Conservation (phyloP, 768 basidiomycete species). For the Pulveroboletus sp. region DNA sequence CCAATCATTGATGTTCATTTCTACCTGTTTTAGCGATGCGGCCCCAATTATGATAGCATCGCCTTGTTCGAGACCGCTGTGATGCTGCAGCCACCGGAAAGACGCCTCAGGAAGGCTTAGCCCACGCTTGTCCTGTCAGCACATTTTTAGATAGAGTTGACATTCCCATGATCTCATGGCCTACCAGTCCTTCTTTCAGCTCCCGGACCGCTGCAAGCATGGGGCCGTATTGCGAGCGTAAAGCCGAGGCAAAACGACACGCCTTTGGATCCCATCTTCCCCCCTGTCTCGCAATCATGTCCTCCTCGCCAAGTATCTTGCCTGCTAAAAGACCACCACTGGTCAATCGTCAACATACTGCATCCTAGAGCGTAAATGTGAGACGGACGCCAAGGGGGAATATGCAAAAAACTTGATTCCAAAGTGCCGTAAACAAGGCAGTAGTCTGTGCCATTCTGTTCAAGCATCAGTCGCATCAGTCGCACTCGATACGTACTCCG, state of each 20-base stretch:
- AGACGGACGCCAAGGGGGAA: slow-evolving; percentile 13
- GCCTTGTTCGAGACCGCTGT: slow-evolving; percentile 15
- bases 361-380: neutral
- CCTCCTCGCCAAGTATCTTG: slow-evolving; percentile 9
- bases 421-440: slow-evolving; percentile 42
- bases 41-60: slow-evolving; percentile 40
- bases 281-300: slow-evolving; percentile 7
- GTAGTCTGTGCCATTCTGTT: slow-evolving; percentile 22
- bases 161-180: neutral
- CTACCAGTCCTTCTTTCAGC: slow-evolving; percentile 13
- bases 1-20: slow-evolving; percentile 18
- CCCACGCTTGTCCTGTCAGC: slow-evolving; percentile 9
- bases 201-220: slow-evolving; percentile 11
- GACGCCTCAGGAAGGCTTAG: slow-evolving; percentile 10
- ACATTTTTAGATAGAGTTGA: neutral
- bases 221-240: slow-evolving; percentile 11
- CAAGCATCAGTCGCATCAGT: neutral
- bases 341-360: neutral
- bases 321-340: slow-evolving; percentile 16
- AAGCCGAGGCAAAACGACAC: slow-evolving; percentile 1
- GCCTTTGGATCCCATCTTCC: slow-evolving; percentile 18
- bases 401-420: slow-evolving; percentile 38
- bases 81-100: slow-evolving; percentile 16
- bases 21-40: slow-evolving; percentile 33
- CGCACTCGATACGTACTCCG: slow-evolving; percentile 21